Percentiles rank a stretch among this genome's conserved stretches.
These are phyloP conservation scores for Myrica gale DNA, from an alignment of 306 rosid species.

Conservation along the genomic window DNA sequence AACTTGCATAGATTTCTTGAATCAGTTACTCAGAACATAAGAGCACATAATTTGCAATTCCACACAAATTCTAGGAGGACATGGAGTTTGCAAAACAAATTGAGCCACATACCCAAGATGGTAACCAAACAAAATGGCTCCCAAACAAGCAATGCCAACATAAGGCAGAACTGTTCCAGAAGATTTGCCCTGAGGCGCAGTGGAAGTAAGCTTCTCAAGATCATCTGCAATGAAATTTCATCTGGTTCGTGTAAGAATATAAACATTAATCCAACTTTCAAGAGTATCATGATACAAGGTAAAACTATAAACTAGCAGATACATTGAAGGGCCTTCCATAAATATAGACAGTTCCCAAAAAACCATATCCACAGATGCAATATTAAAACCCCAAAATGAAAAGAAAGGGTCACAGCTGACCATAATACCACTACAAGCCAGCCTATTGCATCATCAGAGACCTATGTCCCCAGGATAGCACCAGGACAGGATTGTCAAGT, in stretches of 20 bases:
- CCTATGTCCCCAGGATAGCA: background rate
- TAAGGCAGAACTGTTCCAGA: conserved; percentile 87
- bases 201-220: conserved; percentile 51
- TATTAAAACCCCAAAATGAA: conserved; percentile 1
- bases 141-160: conserved; percentile 94
- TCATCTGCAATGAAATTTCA: conserved; percentile 57
- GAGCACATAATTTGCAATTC: background rate
- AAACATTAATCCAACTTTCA: conserved; percentile 9
- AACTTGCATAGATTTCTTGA: conserved; percentile 13
- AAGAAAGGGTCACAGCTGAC: background rate
- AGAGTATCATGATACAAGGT: conserved; percentile 6
- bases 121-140: conserved; percentile 89
- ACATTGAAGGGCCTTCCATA: conserved; percentile 2
- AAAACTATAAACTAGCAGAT: conserved; percentile 9
- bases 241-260: conserved; percentile 24
- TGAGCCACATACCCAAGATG: conserved; percentile 76
- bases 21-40: conserved; percentile 17
- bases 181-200: conserved; percentile 50
- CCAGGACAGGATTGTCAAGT: background rate
- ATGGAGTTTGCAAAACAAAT: background rate
- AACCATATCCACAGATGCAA: background rate
- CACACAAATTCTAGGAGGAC: conserved; percentile 20
- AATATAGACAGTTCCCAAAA: conserved; percentile 7
- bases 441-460: background rate
- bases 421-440: background rate